Base-by-base conservation (phyloP, 1,284 basidiomycete species). In the Melampsora americana region DNA sequence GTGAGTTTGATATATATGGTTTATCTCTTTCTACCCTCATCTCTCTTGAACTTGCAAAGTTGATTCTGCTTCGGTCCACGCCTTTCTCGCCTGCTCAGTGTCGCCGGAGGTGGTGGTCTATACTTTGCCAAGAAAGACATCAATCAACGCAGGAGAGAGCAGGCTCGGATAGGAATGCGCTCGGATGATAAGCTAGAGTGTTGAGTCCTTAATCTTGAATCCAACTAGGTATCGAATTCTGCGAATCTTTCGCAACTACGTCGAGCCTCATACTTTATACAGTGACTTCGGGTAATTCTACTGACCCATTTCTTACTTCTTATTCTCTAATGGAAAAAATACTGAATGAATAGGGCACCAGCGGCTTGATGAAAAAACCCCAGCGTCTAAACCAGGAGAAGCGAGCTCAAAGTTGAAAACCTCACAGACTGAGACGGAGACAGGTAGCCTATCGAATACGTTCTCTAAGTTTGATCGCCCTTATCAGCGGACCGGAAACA, bases 141-240 rank as follows among this genome's bases (percentile, higher is more conserved):
- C 77, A 82, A 86, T 79, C 83, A 83, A 39, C 80, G 85, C 64
- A 79, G 85, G 56, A 80, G 79, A 77, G 68, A 81, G 68, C 84
- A 84, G 77, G 82, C 81, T 53, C 79, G 77, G 20, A 78, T 78
- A 14, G 84, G 83, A 14, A 79, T 80, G 30, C 79, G 85, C 66
- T 82, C 84, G 23, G 81, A 82, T 66, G 83, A 84, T 78, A 84
- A 83, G 66, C 80, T 83, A 23, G 83, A 85, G 72, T 84, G 85
- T 85, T 74, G 65, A 67, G 72, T 46, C 26, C 5, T 44, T 59
- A 32, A 23, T 56, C n/a, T 66, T 23, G 53, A 56, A 9, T 56
- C n/a, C 26, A 7, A 12, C 20, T 56, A 28, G 7, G 11, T 1
- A 18, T 23, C 26, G 20, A 28, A n/a, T 23, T 16, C 5, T 56